These are phyloP conservation scores for Cunninghamia lanceolata DNA, from an alignment of 75 land plant species.

Conservation along the genomic window DNA sequence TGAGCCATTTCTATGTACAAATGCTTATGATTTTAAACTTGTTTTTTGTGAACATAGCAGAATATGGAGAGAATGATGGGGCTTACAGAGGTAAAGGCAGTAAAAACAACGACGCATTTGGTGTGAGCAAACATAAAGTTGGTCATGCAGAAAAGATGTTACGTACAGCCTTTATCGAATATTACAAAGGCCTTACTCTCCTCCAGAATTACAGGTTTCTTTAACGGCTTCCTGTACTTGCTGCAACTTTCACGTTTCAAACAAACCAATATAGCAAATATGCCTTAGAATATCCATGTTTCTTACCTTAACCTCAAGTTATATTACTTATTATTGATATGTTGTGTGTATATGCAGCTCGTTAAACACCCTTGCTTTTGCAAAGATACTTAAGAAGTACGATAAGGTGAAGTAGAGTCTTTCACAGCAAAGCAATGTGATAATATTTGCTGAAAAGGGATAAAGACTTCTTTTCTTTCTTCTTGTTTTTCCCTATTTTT, in stretches of 20 bases:
- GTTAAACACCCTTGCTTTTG: constrained; percentile 36
- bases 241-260: background rate
- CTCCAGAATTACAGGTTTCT: constrained; percentile 42
- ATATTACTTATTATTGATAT: background rate
- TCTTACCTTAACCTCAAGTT: background rate
- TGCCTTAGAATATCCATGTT: background rate
- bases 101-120: background rate
- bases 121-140: constrained; percentile 19
- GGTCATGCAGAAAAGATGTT: constrained; percentile 26
- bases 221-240: background rate
- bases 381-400: constrained; percentile 46
- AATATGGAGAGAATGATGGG: background rate
- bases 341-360: constrained; percentile 17
- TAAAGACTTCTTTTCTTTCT: background rate
- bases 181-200: constrained; percentile 37
- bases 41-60: background rate
- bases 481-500: background rate
- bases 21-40: background rate
- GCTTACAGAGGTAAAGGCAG: background rate
- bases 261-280: background rate
- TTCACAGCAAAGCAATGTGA: too few species aligned
- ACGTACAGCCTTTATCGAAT: constrained; percentile 25
- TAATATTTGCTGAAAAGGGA: background rate
- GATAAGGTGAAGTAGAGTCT: constrained; percentile 29
- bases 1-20: background rate